A percentile compares a stretch with the other conserved stretches of the same genome.
Conservation (phyloP, 1,284 basidiomycete genomes). For the Mycosarcoma mackinlayi region DNA sequence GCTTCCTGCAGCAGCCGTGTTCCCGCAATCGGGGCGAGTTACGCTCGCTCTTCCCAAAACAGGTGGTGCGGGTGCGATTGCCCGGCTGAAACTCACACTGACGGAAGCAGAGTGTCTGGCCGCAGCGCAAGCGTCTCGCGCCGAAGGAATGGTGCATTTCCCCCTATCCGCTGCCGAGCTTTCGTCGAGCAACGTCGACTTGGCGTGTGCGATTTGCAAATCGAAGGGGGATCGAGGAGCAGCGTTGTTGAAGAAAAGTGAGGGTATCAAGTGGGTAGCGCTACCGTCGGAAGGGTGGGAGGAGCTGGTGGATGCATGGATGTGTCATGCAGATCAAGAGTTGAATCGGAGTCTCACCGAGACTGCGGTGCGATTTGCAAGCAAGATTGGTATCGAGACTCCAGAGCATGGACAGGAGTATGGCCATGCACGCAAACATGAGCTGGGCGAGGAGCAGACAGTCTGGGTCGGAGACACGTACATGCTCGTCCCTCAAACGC, state of each 20-base stretch:
- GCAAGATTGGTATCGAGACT: neutral
- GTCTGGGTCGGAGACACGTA: constrained; percentile 46
- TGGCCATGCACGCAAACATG: neutral
- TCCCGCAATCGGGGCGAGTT: constrained; percentile 11
- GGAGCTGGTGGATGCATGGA: constrained; percentile 95
- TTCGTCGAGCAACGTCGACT: neutral
- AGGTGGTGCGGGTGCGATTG: neutral
- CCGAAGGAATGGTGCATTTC: constrained; percentile 22
- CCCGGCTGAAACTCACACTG: constrained; percentile 19
- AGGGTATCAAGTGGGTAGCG: constrained; percentile 77
- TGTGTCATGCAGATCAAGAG: constrained; percentile 90
- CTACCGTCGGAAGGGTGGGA: constrained; percentile 96
- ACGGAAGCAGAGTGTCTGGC: constrained; percentile 13
- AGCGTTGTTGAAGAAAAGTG: neutral
- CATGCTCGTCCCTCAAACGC: constrained; percentile 4
- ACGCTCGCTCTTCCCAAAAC: too few relatives aligned
- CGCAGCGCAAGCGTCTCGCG: constrained; percentile 5
- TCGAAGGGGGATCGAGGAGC: too few relatives aligned
- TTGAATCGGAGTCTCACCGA: constrained; percentile 50
- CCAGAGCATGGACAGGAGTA: too few relatives aligned
- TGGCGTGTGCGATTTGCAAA: constrained; percentile 15
- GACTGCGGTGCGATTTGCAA: constrained; percentile 38
- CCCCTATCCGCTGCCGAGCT: constrained; percentile 25
- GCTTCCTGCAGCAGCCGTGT: constrained; percentile 12
- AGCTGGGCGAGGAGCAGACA: neutral